Base-by-base conservation (phyloP, 345 rosid genomes). In the Eucalyptus brandiana region DNA sequence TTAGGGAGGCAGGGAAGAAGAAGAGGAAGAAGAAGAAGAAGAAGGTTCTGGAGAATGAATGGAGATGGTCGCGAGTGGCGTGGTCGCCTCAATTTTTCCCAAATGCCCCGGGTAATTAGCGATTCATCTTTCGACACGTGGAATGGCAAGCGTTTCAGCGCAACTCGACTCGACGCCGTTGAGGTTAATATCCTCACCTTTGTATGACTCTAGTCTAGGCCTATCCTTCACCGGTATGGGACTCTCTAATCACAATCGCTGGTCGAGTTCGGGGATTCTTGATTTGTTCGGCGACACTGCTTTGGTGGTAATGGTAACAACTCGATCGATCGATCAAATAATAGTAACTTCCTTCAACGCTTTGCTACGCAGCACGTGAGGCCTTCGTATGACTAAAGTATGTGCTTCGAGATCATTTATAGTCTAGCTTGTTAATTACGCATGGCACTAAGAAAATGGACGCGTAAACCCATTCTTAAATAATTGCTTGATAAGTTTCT, bases 11-110 rank as follows among this genome's bases (percentile, higher is more conserved):
- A 96, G 9, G 2, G 23, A 95, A 95, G 95, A 89, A 53, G n/a
- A 37, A 80, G 72, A 44, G 2, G 23, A 95, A 95, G 95, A 89
- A 53, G n/a, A 37, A 80, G 72, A 44, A 88, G 88, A 88, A 72
- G 98, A 96, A 96, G 95, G 90, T 96, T 96, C 98, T 93, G 92
- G 99, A n/a, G n/a, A n/a, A n/a, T n/a, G n/a, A n/a, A n/a, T n/a
- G n/a, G n/a, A 96, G 87, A 89, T 56, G 42, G 62, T 3, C 15
- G 28, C 26, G 26, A 62, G 54, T 17, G 54, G 21, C 54, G 54
- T 3, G 51, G 19, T 53, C 56, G 56, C 56, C 56, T 19, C 24
- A 4, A 53, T 53, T 76, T 76, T 76, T n/a, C 49, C 34, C 40
- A 80, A 30, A 2, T 30, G 30, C 6, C 24, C 83, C 51, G 16